Percentiles rank a stretch among this genome's conserved stretches.
Conservation (phyloP, 2,329 filamentous ascomycete genomes). For the Botryosphaeria dothidea region DNA sequence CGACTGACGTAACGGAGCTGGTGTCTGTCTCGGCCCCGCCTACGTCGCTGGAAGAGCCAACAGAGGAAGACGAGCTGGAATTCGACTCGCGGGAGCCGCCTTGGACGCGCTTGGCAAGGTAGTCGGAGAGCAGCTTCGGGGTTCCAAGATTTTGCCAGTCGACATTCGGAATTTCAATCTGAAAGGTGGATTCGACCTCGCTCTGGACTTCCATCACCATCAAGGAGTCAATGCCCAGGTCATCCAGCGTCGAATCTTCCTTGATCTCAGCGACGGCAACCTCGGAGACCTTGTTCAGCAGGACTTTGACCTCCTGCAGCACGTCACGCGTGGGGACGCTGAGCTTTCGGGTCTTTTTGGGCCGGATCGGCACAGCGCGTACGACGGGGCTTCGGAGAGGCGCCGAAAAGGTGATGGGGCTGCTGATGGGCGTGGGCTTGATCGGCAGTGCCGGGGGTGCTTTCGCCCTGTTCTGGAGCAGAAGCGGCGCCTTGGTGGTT, state of each 20-base stretch:
- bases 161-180: neutral
- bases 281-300: neutral
- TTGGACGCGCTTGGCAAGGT: neutral
- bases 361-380: neutral
- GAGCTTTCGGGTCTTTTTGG: neutral
- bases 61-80: neutral
- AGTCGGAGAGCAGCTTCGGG: neutral
- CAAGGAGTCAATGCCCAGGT: neutral
- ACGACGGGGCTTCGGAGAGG: too few species aligned
- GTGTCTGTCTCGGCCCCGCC: neutral
- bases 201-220: neutral
- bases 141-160: neutral
- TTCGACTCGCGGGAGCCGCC: neutral
- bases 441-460: neutral
- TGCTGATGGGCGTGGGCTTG: neutral
- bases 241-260: neutral
- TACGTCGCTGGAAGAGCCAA: neutral
- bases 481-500: neutral
- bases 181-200: neutral
- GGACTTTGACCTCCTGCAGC: neutral
- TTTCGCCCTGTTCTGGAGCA: too few species aligned
- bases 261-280: neutral
- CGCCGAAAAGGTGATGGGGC: neutral
- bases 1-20: neutral
- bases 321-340: neutral